Conservation (phyloP, 2,329 filamentous ascomycete species). For the Botrytis elliptica region DNA sequence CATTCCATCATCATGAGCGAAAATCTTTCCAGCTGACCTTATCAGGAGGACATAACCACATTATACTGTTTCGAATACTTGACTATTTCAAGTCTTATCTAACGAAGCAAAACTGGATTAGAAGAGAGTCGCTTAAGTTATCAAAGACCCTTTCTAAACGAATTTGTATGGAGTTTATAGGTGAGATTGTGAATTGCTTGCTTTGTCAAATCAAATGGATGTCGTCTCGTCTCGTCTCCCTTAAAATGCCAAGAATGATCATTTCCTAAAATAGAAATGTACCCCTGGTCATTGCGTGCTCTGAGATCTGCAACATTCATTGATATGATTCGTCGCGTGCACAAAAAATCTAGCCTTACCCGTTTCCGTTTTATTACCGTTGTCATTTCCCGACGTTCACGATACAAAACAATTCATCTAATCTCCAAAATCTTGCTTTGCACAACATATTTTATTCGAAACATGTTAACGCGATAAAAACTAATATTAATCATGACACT, state of each 20-base stretch:
- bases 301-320: background rate
- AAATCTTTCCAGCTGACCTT: background rate
- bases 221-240: background rate
- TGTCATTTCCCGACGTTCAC: background rate
- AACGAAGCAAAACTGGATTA: background rate
- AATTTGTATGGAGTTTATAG: background rate
- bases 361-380: slow-evolving; percentile 1
- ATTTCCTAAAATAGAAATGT: background rate
- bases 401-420: background rate
- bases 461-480: slow-evolving; percentile 26
- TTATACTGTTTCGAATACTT: background rate
- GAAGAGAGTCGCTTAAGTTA: background rate
- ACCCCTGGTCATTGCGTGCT: background rate
- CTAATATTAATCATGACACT: slow-evolving; percentile 29
- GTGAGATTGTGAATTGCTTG: background rate
- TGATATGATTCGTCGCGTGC: background rate
- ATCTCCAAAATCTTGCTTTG: background rate
- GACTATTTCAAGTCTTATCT: background rate
- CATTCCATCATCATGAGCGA: background rate
- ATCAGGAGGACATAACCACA: background rate
- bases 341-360: background rate
- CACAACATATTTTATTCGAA: slow-evolving; percentile 5
- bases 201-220: background rate
- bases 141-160: background rate
- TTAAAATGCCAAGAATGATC: background rate